Base-by-base conservation (phyloP, 108 stramenopile species). In the Epithemia pelagica region DNA sequence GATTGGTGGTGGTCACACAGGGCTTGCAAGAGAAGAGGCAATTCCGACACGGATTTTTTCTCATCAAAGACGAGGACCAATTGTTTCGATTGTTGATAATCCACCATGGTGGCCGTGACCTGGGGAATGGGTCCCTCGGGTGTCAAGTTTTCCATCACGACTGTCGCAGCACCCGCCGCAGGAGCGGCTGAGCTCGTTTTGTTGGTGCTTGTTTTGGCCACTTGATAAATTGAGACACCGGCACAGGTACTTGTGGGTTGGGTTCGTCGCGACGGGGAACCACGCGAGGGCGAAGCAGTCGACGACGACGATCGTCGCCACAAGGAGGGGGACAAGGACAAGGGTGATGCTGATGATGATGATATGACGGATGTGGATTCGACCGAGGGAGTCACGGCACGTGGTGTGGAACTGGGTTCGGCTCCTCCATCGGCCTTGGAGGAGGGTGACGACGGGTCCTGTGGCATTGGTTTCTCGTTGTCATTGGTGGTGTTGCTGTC, bases 1-100 rank as follows among this genome's bases (percentile, higher is more conserved):
- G 52, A 81, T 72, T 21, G 84, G 71, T 59, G 71, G 61, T 5
- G 19, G 54, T 52, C 54, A 62, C 28, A 0, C 68, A 61, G 59
- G 23, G 25, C 22, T 57, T 57, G 37, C 37, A 46, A 46, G 10
- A 46, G 15, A 15, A 15, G 37, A 5, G 37, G 37, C 37, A 46
- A 46, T 46, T 46, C 37, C 37, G 37, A 46, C 37, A 15, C 5
- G 10, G 37, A 46, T 15, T 5, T 10, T 15, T 5, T 10, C 37
- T 5, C 5, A 5, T 15, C 37, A 15, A 46, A 46, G 5, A 46
- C 37, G 10, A 46, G 15, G 37, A 15, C 15, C 5, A 46, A 5
- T 5, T 46, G 37, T 46, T 46, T 46, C 10, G 37, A 46, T 46
- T 46, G 37, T 46, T 46, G 37, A 46, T 46, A 46, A 46, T 46